Base-by-base conservation (phyloP, 2,329 filamentous ascomycete species). In the Colletotrichum plurivorum region DNA sequence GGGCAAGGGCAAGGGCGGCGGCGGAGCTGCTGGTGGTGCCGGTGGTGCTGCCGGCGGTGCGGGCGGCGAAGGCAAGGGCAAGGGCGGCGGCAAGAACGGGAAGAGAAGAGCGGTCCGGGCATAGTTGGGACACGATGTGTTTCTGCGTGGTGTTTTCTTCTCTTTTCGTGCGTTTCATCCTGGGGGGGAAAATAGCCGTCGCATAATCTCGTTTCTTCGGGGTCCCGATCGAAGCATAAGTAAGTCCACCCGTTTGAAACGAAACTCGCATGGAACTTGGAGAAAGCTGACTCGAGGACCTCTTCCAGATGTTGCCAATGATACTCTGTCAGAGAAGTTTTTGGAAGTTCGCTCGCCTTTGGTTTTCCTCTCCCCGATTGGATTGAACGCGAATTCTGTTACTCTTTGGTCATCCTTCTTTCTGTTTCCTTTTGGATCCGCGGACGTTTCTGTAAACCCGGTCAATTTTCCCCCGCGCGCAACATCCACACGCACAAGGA, bases 311-410 rank as follows among this genome's bases (percentile, higher is more conserved):
- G 62, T 39, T 69, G 39, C 67, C 62, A 46, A 51, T 69, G 67
- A 69, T 67, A 69, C 67, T 66, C 67, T 69, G 67, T 69, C 67
- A 69, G 36, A 66, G 51, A 53, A 61, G 67, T 61, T 41, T 49
- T 49, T 66, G 43, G 45, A 36, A 69, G 62, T 67, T 67, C 55
- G 67, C 67, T 56, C 67, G 62, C 63, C 67, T 67, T 25, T 25
- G 22, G 62, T 62, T 36, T 36, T 4, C 31, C 31, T 10, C 31
- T 36, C 62, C 67, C 62, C 67, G 59, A 46, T 60, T 36, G 31
- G 55, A 69, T 66, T 54, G 62, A 61, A 69, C 67, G 62, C 67
- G 25, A 60, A 31, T 36, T 36, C 31, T 65, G 46, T 65, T 63
- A 59, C 31, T 54, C 45, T 54, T 64, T 57, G 15, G 54, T 56